Evolutionary conservation across 305 asterid species (phyloP).

Genomic region (Vinca major): DNA sequence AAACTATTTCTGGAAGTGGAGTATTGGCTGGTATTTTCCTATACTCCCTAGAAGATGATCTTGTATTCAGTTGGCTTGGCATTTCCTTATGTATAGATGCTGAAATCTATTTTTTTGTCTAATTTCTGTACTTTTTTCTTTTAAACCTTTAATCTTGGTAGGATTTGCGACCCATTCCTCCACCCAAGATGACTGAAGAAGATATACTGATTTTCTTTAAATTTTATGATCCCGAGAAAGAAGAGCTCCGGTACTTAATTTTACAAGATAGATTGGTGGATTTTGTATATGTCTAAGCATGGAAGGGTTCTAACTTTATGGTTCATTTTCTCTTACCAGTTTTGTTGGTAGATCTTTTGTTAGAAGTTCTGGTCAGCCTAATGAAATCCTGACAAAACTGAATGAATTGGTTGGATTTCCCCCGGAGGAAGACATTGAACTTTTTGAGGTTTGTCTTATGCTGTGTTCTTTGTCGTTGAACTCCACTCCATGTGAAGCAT

Average conservation of each 20-base stretch:
- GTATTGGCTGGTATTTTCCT: constrained; percentile 48
- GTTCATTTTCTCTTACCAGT: constrained; percentile 33
- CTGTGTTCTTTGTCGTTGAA: constrained; percentile 1
- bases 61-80: neutral
- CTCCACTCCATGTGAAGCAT: neutral
- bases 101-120: constrained; percentile 1
- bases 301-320: constrained; percentile 11
- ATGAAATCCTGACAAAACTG: constrained; percentile 56
- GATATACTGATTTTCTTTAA: constrained; percentile 89
- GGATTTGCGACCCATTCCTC: constrained; percentile 62
- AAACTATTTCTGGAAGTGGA: constrained; percentile 81
- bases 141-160: constrained; percentile 15
- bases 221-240: constrained; percentile 79
- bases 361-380: constrained; percentile 63
- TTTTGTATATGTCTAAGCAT: neutral
- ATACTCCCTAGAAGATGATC: constrained; percentile 3
- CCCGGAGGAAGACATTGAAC: constrained; percentile 80
- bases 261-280: constrained; percentile 3
- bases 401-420: constrained; percentile 87
- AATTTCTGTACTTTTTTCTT: neutral
- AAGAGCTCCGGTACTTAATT: constrained; percentile 63
- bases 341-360: constrained; percentile 81
- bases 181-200: constrained; percentile 74
- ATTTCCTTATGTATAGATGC: neutral
- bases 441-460: constrained; percentile 64